Evolutionary conservation across 192 early-diverging fungal genomes (phyloP).

Genomic region (Coemansia sp.): DNA sequence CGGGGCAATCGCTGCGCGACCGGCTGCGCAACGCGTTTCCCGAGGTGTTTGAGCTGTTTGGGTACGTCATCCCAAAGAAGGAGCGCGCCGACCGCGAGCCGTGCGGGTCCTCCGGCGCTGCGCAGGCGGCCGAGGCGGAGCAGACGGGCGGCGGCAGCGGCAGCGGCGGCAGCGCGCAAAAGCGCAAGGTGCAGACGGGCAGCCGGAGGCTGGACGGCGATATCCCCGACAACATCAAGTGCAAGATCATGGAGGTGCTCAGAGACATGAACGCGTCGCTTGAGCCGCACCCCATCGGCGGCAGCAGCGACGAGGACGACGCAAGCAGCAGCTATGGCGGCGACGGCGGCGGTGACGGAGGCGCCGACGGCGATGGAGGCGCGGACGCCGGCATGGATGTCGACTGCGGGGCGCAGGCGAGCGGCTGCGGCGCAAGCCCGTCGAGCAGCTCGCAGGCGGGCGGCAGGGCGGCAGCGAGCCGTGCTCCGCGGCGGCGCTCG

Average conservation of each 20-base stretch:
- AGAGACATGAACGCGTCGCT: constrained; percentile 29
- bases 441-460: background rate
- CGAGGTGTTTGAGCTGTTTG: constrained; percentile 50
- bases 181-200: constrained; percentile 42
- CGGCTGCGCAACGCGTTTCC: constrained; percentile 51
- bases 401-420: background rate
- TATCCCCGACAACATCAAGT: constrained; percentile 32
- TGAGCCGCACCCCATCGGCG: constrained; percentile 40
- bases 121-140: too few species aligned
- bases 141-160: background rate
- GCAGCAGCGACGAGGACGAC: constrained; percentile 6
- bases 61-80: constrained; percentile 50
- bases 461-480: background rate
- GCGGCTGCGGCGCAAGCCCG: too few species aligned
- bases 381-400: constrained; percentile 2
- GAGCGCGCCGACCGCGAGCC: constrained; percentile 45
- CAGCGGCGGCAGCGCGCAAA: background rate
- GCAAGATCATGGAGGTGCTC: constrained; percentile 30
- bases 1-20: constrained; percentile 50
- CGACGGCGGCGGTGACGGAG: constrained; percentile 5
- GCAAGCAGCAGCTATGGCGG: constrained; percentile 4
- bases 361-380: constrained; percentile 4
- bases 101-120: too few species aligned
- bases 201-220: constrained; percentile 47
- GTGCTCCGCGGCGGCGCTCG: constrained; percentile 5